phyloP scores from a whole-genome alignment of 345 rosid species.

The Gossypium longicalyx region DNA sequence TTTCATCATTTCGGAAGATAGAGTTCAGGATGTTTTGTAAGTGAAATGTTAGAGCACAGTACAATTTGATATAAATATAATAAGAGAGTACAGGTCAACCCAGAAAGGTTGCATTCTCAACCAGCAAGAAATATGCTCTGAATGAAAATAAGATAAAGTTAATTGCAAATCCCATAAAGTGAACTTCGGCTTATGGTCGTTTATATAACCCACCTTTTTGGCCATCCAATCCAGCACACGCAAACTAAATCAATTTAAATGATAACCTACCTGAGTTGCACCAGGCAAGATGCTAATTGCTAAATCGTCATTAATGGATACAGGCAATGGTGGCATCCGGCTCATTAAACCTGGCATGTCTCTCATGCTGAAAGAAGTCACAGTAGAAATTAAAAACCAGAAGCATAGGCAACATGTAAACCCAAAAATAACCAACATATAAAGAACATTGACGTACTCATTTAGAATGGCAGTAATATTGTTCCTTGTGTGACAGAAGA shows the following conservation, averaged over 20 bases:
- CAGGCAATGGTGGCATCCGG: constrained; percentile 81
- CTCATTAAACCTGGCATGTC: constrained; percentile 82
- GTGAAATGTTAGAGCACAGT: background rate
- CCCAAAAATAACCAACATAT: constrained; percentile 3
- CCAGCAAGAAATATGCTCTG: background rate
- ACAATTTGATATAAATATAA: background rate
- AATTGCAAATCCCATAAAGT: background rate
- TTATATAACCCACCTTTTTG: background rate
- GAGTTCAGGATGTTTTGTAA: background rate
- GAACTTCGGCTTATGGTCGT: background rate
- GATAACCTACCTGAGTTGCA: constrained; percentile 42
- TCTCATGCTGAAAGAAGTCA: constrained; percentile 57
- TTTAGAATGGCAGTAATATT: constrained; percentile 66
- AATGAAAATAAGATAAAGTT: background rate
- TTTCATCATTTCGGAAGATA: background rate
- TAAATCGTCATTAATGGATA: constrained; percentile 59
- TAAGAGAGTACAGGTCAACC: background rate
- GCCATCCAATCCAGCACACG: background rate
- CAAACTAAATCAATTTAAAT: background rate
- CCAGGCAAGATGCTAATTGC: constrained; percentile 52
- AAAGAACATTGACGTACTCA: constrained; percentile 50
- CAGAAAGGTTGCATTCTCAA: constrained; percentile 2
- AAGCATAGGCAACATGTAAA: constrained; percentile 10
- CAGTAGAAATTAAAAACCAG: constrained; percentile 14
- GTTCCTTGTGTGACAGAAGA: constrained; percentile 58